Conservation (phyloP, 1,139 yeast species). For the Hyphopichia buzzinii region DNA sequence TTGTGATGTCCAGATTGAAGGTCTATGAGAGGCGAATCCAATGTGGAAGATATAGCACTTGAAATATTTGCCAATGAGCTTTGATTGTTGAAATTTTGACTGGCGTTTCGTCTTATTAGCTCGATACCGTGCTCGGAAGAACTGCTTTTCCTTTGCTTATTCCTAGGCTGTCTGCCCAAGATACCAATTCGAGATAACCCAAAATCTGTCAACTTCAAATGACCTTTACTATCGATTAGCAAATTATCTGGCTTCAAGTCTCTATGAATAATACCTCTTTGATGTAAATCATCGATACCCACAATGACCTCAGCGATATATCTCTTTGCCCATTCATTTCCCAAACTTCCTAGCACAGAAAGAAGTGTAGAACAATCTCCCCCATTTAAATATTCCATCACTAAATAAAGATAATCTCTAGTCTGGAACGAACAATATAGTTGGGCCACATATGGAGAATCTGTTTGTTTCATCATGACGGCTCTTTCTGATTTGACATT, state of each 20-base stretch:
- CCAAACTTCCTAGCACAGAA: conserved; percentile 74
- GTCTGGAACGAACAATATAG: conserved; percentile 88
- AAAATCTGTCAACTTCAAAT: conserved; percentile 89
- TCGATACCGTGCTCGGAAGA: conserved; percentile 47
- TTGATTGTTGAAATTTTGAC: conserved; percentile 14
- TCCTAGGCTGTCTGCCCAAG: conserved; percentile 67
- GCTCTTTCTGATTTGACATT: conserved; percentile 95
- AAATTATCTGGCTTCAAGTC: conserved; percentile 95
- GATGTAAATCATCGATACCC: conserved; percentile 87
- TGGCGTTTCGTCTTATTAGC: conserved; percentile 33
- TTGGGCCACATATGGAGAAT: conserved; percentile 91
- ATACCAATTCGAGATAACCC: conserved; percentile 91
- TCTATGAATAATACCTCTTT: conserved; percentile 86
- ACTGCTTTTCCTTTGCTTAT: conserved; percentile 41
- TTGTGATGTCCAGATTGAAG: conserved; percentile 20
- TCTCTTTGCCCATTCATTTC: conserved; percentile 83
- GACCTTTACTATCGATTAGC: conserved; percentile 82
- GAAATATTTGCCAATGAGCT: conserved; percentile 20
- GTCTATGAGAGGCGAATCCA: conserved; percentile 35
- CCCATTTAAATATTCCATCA: conserved; percentile 95
- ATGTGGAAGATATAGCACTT: conserved; percentile 9
- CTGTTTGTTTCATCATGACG: conserved; percentile 95
- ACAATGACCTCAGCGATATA: conserved; percentile 89
- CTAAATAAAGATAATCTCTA: conserved; percentile 80
- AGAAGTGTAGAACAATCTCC: conserved; percentile 93